Base-by-base conservation (phyloP, 495 filamentous ascomycete genomes). In the Podospora pseudocomata region DNA sequence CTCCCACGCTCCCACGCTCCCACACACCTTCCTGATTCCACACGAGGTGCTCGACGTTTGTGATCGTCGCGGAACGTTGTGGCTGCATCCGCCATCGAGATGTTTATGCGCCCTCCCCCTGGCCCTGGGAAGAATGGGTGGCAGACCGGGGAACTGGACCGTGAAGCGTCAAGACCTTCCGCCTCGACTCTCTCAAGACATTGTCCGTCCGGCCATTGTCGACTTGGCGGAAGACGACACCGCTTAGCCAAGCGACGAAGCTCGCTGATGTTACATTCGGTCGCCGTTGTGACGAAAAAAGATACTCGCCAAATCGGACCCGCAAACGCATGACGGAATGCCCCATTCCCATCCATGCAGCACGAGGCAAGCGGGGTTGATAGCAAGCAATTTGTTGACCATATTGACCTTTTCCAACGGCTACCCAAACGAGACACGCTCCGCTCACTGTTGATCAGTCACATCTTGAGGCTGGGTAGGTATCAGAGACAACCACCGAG, bases 1-100 rank as follows among this genome's bases (percentile, higher is more conserved):
- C 39, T 58, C 15, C 23, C 56, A 32, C 30, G 23, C 56, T 58
- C 56, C 56, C 39, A 49, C 39, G 39, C 39, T 58, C 56, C 23
- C 56, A 32, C 30, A 13, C 56, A 9, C 56, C 56, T 58, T 20
- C 32, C 4, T 32, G n/a, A 5, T 11, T 49, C 9, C 39, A 0
- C 39, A 58, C 44, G 63, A 65, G 53, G 63, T 44, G 63, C 63
- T 65, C 63, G 56, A 54, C 34, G 39, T 54, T 56, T 65, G 34
- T 39, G 34, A 61, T 65, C 20, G 34, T 26, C 19, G 63, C 63
- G 20, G 39, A 15, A 65, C 13, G 34, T 49, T 54, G 9, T 23
- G 63, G 19, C 20, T 56, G 34, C 63, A 56, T 54, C 63, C 39
- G 39, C 27, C 20, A 28, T n/a, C 23, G 23, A 58, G 56, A 32